Conservation (phyloP, 2,329 filamentous ascomycete genomes). For the Allantophomopsis cytisporea region DNA sequence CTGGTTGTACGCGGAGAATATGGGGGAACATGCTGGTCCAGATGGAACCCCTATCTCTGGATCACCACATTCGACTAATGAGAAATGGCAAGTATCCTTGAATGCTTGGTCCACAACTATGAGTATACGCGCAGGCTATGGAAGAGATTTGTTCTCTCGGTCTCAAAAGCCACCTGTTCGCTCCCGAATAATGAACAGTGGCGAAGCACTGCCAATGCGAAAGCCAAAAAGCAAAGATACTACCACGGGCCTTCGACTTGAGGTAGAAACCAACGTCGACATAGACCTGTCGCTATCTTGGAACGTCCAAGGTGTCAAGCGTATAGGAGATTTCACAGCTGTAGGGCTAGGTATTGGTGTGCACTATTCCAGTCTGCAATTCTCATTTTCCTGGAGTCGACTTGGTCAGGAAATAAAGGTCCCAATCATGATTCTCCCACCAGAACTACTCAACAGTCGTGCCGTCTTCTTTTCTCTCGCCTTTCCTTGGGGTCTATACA, state of each 20-base stretch:
- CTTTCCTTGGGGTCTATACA: constrained; percentile 24
- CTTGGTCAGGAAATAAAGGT: constrained; percentile 24
- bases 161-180: constrained; percentile 2
- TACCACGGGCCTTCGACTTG: constrained; percentile 3
- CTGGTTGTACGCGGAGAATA: too few relatives aligned
- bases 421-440: constrained; percentile 22
- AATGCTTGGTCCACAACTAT: not conserved
- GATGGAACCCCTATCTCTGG: not conserved
- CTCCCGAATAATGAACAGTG: constrained; percentile 2
- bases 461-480: constrained; percentile 20
- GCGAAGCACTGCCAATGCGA: constrained; percentile 15
- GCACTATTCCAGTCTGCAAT: constrained; percentile 19
- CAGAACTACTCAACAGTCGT: constrained; percentile 19
- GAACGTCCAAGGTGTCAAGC: constrained; percentile 21
- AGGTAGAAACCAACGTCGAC: constrained; percentile 15
- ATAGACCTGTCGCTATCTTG: constrained; percentile 18
- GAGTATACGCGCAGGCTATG: not conserved
- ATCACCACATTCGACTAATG: too few relatives aligned
- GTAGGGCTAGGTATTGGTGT: constrained; percentile 24
- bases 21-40: too few relatives aligned
- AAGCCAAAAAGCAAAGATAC: constrained; percentile 5
- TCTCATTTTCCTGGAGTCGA: constrained; percentile 24
- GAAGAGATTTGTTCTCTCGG: constrained; percentile 1
- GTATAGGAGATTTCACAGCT: constrained; percentile 21
- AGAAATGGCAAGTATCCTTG: not conserved